Base-by-base conservation (phyloP, 2,329 filamentous ascomycete genomes). In the Xylariaceae sp. region DNA sequence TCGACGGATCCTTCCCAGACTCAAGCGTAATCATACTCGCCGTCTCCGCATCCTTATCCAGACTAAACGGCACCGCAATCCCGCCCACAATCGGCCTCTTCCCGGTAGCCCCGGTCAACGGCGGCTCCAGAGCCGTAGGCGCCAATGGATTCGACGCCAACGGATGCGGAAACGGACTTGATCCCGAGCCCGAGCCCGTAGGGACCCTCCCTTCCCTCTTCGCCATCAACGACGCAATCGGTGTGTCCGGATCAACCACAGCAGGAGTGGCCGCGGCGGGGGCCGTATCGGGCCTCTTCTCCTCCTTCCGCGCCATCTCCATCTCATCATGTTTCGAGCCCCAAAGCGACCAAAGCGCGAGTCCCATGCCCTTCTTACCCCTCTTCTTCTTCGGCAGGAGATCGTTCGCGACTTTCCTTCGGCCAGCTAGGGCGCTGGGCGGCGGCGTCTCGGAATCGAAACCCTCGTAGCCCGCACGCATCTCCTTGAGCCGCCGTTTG, bases 321-420 rank as follows among this genome's bases (percentile, higher is more conserved):
- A 80, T 80, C 72, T 93, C 83, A 70, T 97, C 94, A 69, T 97
- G 91, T 71, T 89, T 95, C 51, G 88, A 92, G 11, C 90, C 92
- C 89, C 92, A 95, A 1, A 88, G 79, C 53, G 86, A 89, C 93
- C 93, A 97, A 64, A 97, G 76, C 2, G 87, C 84, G 72, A 97
- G 65, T 54, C 69, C 70, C 74, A 88, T 84, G 64, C 89, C 92
- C 78, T 83, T 87, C 37, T 41, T 41, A 13, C 37, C 8, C 65
- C 75, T 80, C 73, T 79, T 85, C 70, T 81, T 81, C 66, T 78
- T 79, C 62, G 81, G 79, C n/a, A 78, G 72, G 65, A 77, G 66
- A 54, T 76, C 76, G 61, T 78, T 69, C 52, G 77, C 73, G 41
- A 76, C 76, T 63, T 79, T 80, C 60, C 87, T 81, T 59, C 90